Conservation (phyloP, 345 rosid genomes). For the Lenwebbia sp. region DNA sequence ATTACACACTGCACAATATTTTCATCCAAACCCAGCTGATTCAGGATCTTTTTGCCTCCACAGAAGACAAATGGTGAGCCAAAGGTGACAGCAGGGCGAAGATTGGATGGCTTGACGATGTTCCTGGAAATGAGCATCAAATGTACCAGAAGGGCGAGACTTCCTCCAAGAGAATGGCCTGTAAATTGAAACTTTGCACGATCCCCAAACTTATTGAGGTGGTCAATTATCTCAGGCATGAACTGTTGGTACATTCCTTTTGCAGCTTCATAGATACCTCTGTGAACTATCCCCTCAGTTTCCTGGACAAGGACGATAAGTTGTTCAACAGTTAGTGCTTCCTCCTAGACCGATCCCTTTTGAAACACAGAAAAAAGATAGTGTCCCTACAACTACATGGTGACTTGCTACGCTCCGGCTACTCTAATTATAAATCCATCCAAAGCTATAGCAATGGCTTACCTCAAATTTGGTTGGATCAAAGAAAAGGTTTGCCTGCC, state of each 20-base stretch:
- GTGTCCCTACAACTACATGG: neutral
- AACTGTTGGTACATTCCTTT: slow-evolving; percentile 78
- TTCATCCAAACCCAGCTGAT: slow-evolving; percentile 64
- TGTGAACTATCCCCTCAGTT: slow-evolving; percentile 72
- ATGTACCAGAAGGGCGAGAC: slow-evolving; percentile 65
- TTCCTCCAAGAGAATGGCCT: slow-evolving; percentile 95
- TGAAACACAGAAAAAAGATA: neutral
- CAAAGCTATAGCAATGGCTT: neutral
- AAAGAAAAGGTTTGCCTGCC: slow-evolving; percentile 89
- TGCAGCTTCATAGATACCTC: slow-evolving; percentile 95
- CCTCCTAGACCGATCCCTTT: neutral
- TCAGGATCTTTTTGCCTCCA: slow-evolving; percentile 63
- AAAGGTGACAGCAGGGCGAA: slow-evolving; percentile 64
- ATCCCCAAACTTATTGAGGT: slow-evolving; percentile 44
- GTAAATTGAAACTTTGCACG: slow-evolving; percentile 76
- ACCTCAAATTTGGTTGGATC: slow-evolving; percentile 90
- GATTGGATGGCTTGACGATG: slow-evolving; percentile 38
- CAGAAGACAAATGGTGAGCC: slow-evolving; percentile 90
- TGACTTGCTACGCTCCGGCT: neutral
- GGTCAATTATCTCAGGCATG: slow-evolving; percentile 64
- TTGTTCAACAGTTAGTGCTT: neutral
- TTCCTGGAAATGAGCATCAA: slow-evolving; percentile 61
- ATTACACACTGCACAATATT: slow-evolving; percentile 53
- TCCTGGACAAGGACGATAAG: slow-evolving; percentile 24
- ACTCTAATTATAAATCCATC: neutral